phyloP scores from a whole-genome alignment of 2,329 filamentous ascomycete species.

The Septoria linicola region DNA sequence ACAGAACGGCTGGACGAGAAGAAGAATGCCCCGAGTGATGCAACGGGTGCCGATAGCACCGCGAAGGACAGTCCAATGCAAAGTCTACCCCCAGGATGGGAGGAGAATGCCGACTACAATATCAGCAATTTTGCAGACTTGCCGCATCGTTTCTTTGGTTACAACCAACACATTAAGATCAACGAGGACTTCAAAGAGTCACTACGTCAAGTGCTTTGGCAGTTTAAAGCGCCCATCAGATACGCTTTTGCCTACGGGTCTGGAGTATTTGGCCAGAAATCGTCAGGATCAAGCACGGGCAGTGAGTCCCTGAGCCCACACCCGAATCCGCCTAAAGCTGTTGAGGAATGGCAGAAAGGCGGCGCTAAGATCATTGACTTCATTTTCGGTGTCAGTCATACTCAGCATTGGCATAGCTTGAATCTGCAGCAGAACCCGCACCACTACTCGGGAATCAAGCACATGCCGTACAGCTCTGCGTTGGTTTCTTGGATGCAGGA shows the following conservation, averaged over 20 bases:
- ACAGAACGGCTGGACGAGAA: slow-evolving; percentile 12
- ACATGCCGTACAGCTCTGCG: slow-evolving; percentile 69
- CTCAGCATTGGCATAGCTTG: slow-evolving; percentile 94
- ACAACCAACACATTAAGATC: slow-evolving; percentile 95
- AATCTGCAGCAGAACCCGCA: slow-evolving; percentile 85
- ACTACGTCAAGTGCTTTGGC: slow-evolving; percentile 80
- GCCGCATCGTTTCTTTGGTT: slow-evolving; percentile 77
- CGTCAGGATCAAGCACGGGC: slow-evolving; percentile 43
- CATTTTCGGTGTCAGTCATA: slow-evolving; percentile 91
- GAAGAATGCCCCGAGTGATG: slow-evolving; percentile 16
- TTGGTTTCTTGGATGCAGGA: slow-evolving; percentile 85
- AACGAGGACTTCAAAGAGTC: slow-evolving; percentile 94
- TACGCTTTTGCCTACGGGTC: slow-evolving; percentile 98
- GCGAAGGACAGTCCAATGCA: slow-evolving; percentile 31
- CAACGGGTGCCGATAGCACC: slow-evolving; percentile 21
- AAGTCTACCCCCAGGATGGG: slow-evolving; percentile 62
- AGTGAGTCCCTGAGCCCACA: slow-evolving; percentile 64
- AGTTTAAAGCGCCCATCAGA: slow-evolving; percentile 88
- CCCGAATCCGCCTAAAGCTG: slow-evolving; percentile 74
- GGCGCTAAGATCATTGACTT: slow-evolving; percentile 98
- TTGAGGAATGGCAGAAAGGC: slow-evolving; percentile 81
- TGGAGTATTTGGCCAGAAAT: slow-evolving; percentile 83
- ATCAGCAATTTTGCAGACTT: slow-evolving; percentile 74
- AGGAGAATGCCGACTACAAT: slow-evolving; percentile 68
- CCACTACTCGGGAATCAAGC: slow-evolving; percentile 86